Base-by-base conservation (phyloP, 108 stramenopile genomes). In the Stephanodiscus triporus region DNA sequence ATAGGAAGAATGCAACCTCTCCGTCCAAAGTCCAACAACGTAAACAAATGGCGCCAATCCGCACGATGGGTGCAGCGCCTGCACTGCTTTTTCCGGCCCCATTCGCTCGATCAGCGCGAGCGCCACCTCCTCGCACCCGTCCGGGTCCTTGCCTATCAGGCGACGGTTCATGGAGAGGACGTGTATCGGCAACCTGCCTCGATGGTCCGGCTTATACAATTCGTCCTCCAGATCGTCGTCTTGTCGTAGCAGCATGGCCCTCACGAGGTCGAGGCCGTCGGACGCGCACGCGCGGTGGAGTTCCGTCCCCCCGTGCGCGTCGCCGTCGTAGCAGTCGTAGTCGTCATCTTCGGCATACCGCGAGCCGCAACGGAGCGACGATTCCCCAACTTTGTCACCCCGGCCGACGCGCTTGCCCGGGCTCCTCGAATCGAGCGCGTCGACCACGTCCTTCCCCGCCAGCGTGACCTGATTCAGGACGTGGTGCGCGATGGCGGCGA, bases 231-330 rank as follows among this genome's bases (percentile, higher is more conserved):
- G n/a, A 24, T 14, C 67, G 20, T 54, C 32, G 47, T 57, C 63
- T 11, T 23, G 51, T 17, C 36, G 48, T 2, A 55, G 63, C 13
- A 80, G 68, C 36, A 65, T 19, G 9, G 23, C 63, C 38, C 73
- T 34, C 16, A 74, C 70, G 10, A 36, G 56, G 34, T 32, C 45
- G 34, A 80, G 7, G 60, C 60, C 37, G 37, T 60, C 65, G 16
- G 72, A 74, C 26, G 79, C 79, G 59, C 79, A 80, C 22, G 79
- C 79, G 42, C 36, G n/a, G 60, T 80, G 79, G 54, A 74, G 68
- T 22, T 74, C 79, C 32, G 73, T 80, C 14, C 73, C 73, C 32
- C 40, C 55, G 56, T 57, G 17, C 30, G 27, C 29, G 27, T 42
- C 19, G 6, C 38, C 56, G 54, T 48, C 68, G 27, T 45, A 29